Evolutionary conservation across 805 yeast genomes (phyloP).

Genomic region (Barnettozyma vustinii): DNA sequence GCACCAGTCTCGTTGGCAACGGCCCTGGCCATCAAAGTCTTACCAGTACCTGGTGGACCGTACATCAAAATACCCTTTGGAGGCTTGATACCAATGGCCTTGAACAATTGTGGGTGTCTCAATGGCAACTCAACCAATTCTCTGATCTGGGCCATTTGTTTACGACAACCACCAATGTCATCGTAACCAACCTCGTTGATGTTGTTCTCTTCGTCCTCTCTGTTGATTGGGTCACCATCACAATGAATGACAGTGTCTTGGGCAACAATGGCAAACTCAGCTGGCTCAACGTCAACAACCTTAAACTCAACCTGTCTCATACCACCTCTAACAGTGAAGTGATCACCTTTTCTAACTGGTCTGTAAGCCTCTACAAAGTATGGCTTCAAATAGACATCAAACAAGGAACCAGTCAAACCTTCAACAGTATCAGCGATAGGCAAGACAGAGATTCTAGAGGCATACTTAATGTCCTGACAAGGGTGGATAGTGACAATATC

Average conservation of each 20-base stretch:
- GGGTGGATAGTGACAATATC: constrained; percentile 90
- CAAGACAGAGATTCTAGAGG: constrained; percentile 87
- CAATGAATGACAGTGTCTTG: constrained; percentile 98
- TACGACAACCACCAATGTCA: constrained; percentile 98
- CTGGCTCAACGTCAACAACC: constrained; percentile 97
- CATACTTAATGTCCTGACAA: constrained; percentile 97
- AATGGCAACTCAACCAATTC: constrained; percentile 97
- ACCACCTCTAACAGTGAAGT: constrained; percentile 95
- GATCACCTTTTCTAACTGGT: constrained; percentile 97
- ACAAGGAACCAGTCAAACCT: constrained; percentile 93
- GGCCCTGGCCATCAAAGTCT: constrained; percentile 95
- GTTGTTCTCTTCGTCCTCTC: constrained; percentile 97
- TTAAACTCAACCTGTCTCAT: constrained; percentile 99
- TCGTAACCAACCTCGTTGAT: constrained; percentile 97
- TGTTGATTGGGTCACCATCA: constrained; percentile 97
- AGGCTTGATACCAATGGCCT: constrained; percentile 97
- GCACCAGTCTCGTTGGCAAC: constrained; percentile 99
- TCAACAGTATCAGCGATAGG: constrained; percentile 98
- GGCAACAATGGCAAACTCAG: constrained; percentile 95
- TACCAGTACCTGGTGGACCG: constrained; percentile 99
- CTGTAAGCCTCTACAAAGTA: constrained; percentile 98
- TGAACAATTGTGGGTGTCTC: constrained; percentile 97
- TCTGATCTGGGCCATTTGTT: constrained; percentile 99
- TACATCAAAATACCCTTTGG: constrained; percentile 97
- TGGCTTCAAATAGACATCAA: constrained; percentile 94